Evolutionary conservation across 805 yeast genomes (phyloP), one percentile per base, ranked within the genome.

Genomic region (Candida chauliodis): DNA sequence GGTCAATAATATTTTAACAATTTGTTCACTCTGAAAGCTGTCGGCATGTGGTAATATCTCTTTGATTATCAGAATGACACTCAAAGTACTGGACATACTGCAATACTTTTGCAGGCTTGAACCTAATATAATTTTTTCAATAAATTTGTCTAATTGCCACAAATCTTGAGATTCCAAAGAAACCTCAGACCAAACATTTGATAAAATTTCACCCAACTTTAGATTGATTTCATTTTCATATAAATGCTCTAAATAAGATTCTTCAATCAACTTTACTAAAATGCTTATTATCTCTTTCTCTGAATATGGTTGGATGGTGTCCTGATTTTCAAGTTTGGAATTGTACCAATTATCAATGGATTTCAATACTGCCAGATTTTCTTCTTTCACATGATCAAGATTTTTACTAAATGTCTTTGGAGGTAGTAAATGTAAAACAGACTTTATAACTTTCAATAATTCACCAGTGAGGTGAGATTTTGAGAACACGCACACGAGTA

Each of bases 371-470:
- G 45, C 32, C 3, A 20, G 14, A 13, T 31, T 21, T 14, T 31
- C 20, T 3, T n/a, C 4, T 3, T 31, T 20, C 7, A 2, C 53
- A 25, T 11, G n/a, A 18, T 10, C 30, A 23, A 18, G 27, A 13
- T 10, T 18, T 5, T 4, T 6, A 14, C 31, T 46, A 20, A 75
- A 74, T 1, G 86, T 84, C 34, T 84, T 64, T 30, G 75, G 78
- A 0, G 93, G 90, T 6, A 85, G 71, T 35, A 75, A 51, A 1
- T 64, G 66, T n/a, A 83, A 42, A 11, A 86, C 47, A 1, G 58
- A 45, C 15, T 63, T 58, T 6, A 75, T 59, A 4, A 80, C 51
- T 0, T 52, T 46, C 15, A 72, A 51, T 66, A 79, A 71, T 17
- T 57, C 36, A 2, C 16, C 29, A 8, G 38, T 43, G 5, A 50